Base-by-base conservation (phyloP, 2,329 filamentous ascomycete genomes). In the Penicillium decumbens region DNA sequence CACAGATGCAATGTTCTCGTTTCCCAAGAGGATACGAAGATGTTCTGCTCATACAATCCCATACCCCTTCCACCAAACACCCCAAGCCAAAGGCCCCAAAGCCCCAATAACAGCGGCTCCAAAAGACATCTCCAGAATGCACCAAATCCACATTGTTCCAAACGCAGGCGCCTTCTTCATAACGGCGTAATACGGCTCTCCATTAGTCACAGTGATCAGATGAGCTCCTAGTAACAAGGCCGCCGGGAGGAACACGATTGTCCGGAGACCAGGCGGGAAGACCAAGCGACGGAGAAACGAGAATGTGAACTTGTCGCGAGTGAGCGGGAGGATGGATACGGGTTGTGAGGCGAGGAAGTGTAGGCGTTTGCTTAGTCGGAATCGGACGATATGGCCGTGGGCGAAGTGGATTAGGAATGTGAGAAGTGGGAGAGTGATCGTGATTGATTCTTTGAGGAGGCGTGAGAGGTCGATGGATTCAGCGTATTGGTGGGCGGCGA, bases 101-200 rank as follows among this genome's bases (percentile, higher is more conserved):
- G 80, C 69, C 39, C 78, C 81, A n/a, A 73, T 62, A 23, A 85
- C 72, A 0, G 87, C 88, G 62, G 80, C 83, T 0, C 76, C 63
- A 35, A 95, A 74, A 47, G 89, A 80, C 72, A 96, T 79, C 73
- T 98, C 93, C 41, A 97, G 79, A 20, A 97, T 85, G 28, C 87
- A 83, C 90, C 92, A 97, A 4, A 97, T 80, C 91, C 92, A 97
- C 15, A 97, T 69, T 35, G 88, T 92, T 0, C 89, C 93, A 12
- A 96, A 69, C 4, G 90, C 84, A n/a, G 93, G 93, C 0, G 90
- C 87, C 55, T 83, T 84, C 74, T 95, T 95, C 89, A 97, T 91
- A 18, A 95, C 84, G 6, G 87, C 87, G 59, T 95, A 83, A 63
- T 96, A 97, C 4, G 85, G 82, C 57, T 84, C 81, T 27, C 76